phyloP scores from a whole-genome alignment of 2,329 filamentous ascomycete species.

The Gaeumannomyces tritici region DNA sequence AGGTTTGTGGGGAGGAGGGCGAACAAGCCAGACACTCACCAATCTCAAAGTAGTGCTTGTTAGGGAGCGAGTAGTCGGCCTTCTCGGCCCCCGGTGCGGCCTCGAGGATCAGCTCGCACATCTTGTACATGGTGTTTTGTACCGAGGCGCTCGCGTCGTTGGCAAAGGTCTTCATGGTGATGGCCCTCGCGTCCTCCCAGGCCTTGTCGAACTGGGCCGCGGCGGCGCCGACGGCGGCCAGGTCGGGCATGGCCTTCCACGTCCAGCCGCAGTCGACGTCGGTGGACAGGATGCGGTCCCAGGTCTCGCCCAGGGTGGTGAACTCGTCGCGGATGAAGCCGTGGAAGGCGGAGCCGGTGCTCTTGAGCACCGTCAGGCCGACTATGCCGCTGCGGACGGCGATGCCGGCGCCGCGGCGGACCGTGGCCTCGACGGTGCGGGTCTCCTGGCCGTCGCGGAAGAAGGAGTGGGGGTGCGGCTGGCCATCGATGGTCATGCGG shows the following conservation, averaged over 20 bases:
- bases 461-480: conserved; percentile 93
- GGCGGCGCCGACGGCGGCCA: conserved; percentile 58
- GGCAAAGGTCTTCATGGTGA: conserved; percentile 88
- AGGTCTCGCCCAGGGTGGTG: conserved; percentile 82
- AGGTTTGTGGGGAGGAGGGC: background rate
- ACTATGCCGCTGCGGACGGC: conserved; percentile 68
- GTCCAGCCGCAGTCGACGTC: conserved; percentile 82
- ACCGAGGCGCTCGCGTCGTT: conserved; percentile 86
- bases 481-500: conserved; percentile 76
- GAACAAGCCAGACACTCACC: conserved; percentile 29
- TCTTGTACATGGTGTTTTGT: conserved; percentile 98
- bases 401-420: conserved; percentile 60
- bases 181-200: conserved; percentile 66
- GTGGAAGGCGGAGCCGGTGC: conserved; percentile 92
- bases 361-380: conserved; percentile 85
- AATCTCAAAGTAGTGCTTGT: conserved; percentile 99
- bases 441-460: conserved; percentile 82
- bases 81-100: conserved; percentile 60
- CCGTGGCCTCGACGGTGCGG: conserved; percentile 67
- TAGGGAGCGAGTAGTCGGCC: conserved; percentile 79
- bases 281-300: conserved; percentile 92
- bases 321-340: conserved; percentile 89
- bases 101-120: conserved; percentile 79
- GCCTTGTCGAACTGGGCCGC: conserved; percentile 66
- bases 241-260: conserved; percentile 62